Evolutionary conservation across 345 rosid genomes (phyloP), one percentile per base, ranked within the genome.

Genomic region (Eucalyptus rudis): DNA sequence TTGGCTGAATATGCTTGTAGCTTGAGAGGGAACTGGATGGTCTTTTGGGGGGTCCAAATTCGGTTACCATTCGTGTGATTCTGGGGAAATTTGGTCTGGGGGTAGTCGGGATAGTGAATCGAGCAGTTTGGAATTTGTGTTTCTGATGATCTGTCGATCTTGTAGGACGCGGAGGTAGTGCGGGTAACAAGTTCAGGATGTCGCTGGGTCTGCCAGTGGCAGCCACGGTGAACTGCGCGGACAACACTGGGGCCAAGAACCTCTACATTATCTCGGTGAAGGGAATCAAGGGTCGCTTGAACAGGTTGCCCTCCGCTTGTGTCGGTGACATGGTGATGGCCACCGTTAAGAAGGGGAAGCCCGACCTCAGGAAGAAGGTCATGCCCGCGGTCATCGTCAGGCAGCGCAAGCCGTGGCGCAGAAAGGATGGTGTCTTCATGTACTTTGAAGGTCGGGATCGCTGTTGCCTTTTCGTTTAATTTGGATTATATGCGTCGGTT

Each of bases 321-420:
- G 98, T 97, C 12, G 99, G 99, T 10, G 98, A 96, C 84, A 97
- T 97, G 99, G 98, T 97, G 36, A 97, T 97, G 99, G 99, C 99
- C 56, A 96, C 98, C 0, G 98, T 97, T 51, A 97, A 97, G 95
- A 96, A 97, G 86, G 99, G 99, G 15, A 97, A 97, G 92, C 99
- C 99, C 5, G 99, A 96, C 87, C 97, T 96, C 64, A 93, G 99
- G 94, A 96, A 97, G 93, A 97, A 97, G 94, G 99, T 97, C 71
- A 94, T 96, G 96, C 98, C 99, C 1, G 98, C 98, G 5, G 99
- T 97, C 93, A 95, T 97, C 27, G 99, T 97, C 51, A 93, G 98
- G 93, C 98, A 97, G 89, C 96, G 99, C 89, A 97, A 97, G 92
- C 98, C 99, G 2, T 97, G 98, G 98, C 99, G 98, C 90, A 51